A percentile compares a stretch with the other conserved stretches of the same genome.
Conservation (phyloP, 345 rosid species). For the Carallia brachiata region DNA sequence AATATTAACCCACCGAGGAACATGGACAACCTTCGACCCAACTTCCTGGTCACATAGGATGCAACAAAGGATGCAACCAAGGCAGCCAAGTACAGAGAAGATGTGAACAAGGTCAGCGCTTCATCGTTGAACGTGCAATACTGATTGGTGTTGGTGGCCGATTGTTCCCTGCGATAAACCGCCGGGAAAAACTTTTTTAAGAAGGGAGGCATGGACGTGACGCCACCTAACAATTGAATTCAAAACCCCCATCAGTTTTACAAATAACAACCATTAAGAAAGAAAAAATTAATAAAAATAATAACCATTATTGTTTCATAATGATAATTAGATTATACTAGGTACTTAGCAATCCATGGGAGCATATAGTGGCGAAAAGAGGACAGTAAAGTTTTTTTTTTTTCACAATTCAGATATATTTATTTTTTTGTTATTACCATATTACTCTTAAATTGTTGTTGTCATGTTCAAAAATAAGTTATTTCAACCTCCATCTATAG, state of each 20-base stretch:
- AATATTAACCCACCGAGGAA: constrained; percentile 15
- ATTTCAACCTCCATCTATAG: too few relatives aligned
- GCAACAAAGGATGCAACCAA: constrained; percentile 12
- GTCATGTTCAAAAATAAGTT: too few relatives aligned
- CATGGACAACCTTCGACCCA: constrained; percentile 18
- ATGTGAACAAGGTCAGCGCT: constrained; percentile 5
- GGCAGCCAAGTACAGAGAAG: constrained; percentile 21
- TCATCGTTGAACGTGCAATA: constrained; percentile 12
- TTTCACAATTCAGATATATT: too few relatives aligned
- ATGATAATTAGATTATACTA: too few relatives aligned
- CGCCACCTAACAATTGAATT: constrained; percentile 34
- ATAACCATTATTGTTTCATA: background rate
- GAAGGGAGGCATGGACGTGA: constrained; percentile 53
- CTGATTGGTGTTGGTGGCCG: background rate
- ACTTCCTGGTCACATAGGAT: background rate
- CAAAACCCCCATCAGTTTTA: background rate
- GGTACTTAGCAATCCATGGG: too few relatives aligned
- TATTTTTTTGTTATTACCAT: too few relatives aligned
- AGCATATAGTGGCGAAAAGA: too few relatives aligned
- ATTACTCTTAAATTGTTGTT: too few relatives aligned
- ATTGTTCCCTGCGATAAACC: constrained; percentile 29
- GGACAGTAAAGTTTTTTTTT: too few relatives aligned
- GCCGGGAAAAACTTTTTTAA: constrained; percentile 41
- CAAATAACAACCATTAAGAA: background rate
- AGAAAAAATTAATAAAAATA: background rate